These are phyloP conservation scores for Nitzschia inconspicua DNA, from an alignment of 108 stramenopile species.

Conservation along the genomic window DNA sequence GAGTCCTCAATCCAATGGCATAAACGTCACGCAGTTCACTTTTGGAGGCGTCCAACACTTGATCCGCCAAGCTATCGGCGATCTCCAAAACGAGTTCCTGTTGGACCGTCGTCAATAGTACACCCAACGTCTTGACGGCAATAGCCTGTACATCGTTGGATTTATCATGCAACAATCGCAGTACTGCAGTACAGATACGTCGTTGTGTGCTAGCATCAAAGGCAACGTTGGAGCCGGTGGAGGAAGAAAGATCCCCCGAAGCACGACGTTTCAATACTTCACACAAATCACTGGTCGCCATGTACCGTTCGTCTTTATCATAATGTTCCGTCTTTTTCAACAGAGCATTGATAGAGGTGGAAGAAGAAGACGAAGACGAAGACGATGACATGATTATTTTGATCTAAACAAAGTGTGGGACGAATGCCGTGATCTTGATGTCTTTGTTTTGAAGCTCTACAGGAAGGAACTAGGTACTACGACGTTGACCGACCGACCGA, in stretches of 20 bases:
- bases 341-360: constrained; percentile 45
- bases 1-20: constrained; percentile 95
- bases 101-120: constrained; percentile 91
- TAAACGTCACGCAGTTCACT: constrained; percentile 96
- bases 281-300: constrained; percentile 97
- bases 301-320: constrained; percentile 96
- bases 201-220: constrained; percentile 82
- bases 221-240: not conserved
- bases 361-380: constrained; percentile 3
- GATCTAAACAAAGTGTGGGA: not conserved
- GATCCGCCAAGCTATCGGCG: constrained; percentile 86
- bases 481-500: not conserved
- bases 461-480: not conserved
- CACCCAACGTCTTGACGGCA: constrained; percentile 95
- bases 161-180: constrained; percentile 88
- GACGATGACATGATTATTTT: not conserved
- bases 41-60: constrained; percentile 89
- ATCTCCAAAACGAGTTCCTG: constrained; percentile 89
- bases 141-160: constrained; percentile 97
- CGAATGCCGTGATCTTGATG: not conserved
- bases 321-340: constrained; percentile 86
- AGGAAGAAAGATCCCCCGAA: constrained; percentile 3
- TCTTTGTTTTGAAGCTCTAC: not conserved
- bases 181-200: constrained; percentile 88
- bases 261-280: constrained; percentile 72